Percentiles rank a stretch among this genome's conserved stretches.
Conservation (phyloP, 306 rosid genomes). For the Pterocarpus macrocarpus region DNA sequence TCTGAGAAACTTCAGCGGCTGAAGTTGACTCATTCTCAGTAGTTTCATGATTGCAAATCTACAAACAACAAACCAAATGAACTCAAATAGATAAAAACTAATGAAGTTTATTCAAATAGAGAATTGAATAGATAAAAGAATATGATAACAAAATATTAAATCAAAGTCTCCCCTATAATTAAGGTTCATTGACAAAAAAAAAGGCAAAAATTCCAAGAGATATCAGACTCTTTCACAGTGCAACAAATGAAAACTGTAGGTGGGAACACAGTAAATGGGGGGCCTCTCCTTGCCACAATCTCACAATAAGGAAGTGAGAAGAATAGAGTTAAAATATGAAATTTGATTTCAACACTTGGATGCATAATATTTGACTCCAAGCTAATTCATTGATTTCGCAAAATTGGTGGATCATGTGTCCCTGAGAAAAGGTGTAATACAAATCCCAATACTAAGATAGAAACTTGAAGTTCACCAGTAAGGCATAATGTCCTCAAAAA, state of each 20-base stretch:
- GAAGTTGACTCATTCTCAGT: constrained; percentile 70
- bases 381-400: constrained; percentile 8
- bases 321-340: background rate
- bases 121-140: constrained; percentile 32
- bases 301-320: constrained; percentile 30
- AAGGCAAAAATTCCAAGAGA: background rate
- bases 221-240: constrained; percentile 17
- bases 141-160: constrained; percentile 19
- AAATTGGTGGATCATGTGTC: constrained; percentile 1
- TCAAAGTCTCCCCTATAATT: constrained; percentile 19
- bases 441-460: constrained; percentile 29
- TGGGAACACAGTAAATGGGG: constrained; percentile 26
- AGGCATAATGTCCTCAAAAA: background rate
- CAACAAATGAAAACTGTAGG: constrained; percentile 16
- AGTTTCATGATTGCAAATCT: constrained; percentile 60
- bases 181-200: background rate
- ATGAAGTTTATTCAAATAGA: constrained; percentile 26
- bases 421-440: constrained; percentile 1
- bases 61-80: constrained; percentile 43
- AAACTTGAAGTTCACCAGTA: constrained; percentile 12
- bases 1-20: constrained; percentile 65
- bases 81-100: constrained; percentile 38
- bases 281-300: constrained; percentile 10
- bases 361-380: constrained; percentile 14
- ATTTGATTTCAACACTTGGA: constrained; percentile 19